Evolutionary conservation across 257 asterid species (phyloP), one percentile per base, ranked within the genome.

Genomic region (Oldenlandia corymbosa): DNA sequence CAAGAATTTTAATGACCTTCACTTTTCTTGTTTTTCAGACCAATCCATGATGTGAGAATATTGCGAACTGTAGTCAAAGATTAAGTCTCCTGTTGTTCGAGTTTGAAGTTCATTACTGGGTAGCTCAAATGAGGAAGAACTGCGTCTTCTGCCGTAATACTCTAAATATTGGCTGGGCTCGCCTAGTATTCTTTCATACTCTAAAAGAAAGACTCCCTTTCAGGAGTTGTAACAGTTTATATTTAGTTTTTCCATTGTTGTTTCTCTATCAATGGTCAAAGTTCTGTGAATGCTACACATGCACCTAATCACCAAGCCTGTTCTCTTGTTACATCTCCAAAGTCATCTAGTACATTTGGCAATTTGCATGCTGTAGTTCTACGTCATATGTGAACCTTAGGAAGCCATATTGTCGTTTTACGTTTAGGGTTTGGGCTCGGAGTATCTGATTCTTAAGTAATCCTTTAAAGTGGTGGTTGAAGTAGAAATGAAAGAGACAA

Each of bases 1-100:
- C 24, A 23, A 51, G 61, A 8, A 5, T 45, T 43, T 24, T 41
- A 26, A 48, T 55, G 56, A 61, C 55, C 39, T 43, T 17, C 62
- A 47, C 61, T 49, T 59, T 45, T 71, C 32, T 66, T 36, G 26
- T 30, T 42, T 18, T 76, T 73, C 95, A 90, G 97, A 76, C 96
- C 96, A 66, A 65, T 85, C 49, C 95, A 86, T 69, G 98, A 88
- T 53, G 98, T 91, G 73, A 91, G 74, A 90, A 86, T 91, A 71
- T 85, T 91, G 45, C 81, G 95, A 58, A 78, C 94, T 3, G 56
- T 60, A 2, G 86, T 88, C 53, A 81, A 74, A 64, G 95, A 88
- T 43, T 91, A 75, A 86, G n/a, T 52, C 18, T 28, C 62, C 27
- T 36, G 63, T 53, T n/a, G 45, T 34, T 47, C 18, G 5, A 34